These are phyloP conservation scores for Arabidopsis lyrata DNA, from an alignment of 441 rosid species.

Conservation along the genomic window DNA sequence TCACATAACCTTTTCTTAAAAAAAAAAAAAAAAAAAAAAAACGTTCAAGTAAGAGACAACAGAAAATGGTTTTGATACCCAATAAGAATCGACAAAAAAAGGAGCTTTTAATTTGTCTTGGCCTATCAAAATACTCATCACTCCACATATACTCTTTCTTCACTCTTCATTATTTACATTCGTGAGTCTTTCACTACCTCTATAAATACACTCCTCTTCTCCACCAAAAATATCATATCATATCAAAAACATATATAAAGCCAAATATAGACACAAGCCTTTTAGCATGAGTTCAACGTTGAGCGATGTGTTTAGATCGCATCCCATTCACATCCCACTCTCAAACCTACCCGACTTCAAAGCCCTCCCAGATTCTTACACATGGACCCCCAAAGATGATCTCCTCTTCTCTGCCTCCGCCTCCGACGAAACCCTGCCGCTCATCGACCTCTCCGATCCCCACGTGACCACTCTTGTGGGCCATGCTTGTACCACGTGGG, in stretches of 20 bases:
- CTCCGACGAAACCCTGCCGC: conserved; percentile 51
- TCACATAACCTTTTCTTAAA: no score
- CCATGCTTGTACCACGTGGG: conserved; percentile 83
- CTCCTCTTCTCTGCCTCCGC: conserved; percentile 33
- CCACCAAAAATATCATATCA: conserved; percentile 35
- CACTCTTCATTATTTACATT: background rate
- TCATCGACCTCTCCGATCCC: conserved; percentile 68
- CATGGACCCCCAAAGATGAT: conserved; percentile 65
- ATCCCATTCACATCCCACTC: conserved; percentile 60
- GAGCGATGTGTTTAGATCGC: conserved; percentile 58
- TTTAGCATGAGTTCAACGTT: conserved; percentile 61
- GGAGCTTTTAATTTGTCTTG: no score
- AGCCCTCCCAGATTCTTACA: conserved; percentile 75
- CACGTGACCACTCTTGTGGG: conserved; percentile 59
- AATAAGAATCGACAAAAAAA: conserved; percentile 23
- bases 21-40: background rate
- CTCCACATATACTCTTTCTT: conserved; percentile 17
- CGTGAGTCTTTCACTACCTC: conserved; percentile 14
- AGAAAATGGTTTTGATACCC: conserved; percentile 6
- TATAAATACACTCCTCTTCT: conserved; percentile 43
- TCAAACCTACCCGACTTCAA: conserved; percentile 59
- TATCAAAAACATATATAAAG: conserved; percentile 18
- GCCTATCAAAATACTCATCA: conserved; percentile 4
- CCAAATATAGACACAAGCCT: background rate
- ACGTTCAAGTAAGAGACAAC: background rate